Evolutionary conservation across 2,329 filamentous ascomycete species (phyloP), one percentile per base, ranked within the genome.

Genomic region (Leptodontidium sp.): DNA sequence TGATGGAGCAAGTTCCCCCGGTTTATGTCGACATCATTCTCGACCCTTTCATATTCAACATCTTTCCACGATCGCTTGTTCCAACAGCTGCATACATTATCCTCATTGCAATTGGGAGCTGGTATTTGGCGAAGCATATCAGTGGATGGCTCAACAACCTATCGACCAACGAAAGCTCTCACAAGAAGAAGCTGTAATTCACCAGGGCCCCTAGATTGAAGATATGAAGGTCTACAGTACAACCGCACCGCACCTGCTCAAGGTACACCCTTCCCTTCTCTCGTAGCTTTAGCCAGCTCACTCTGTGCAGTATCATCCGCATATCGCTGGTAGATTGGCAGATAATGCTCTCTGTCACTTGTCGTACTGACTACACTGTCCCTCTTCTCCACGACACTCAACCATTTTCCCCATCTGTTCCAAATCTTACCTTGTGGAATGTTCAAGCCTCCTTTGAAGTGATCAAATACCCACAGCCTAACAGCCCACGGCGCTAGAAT

Each of bases 1-100:
- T 97, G 75, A 98, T 98, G 95, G 80, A 83, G 61, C 76, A 85
- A 70, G 91, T 93, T 15, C 90, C 90, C 1, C 87, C 89, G 0
- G 93, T 98, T 4, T 83, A 89, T 64, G 91, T 91, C 63, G 95
- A 99, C 75, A 80, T 90, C 79, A 92, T 98, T 75, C 87, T 99
- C 29, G 96, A 98, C 79, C 94, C 94, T 0, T 98, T 91, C 77
- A 70, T 97, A 50, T 81, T 90, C 76, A 96, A 97, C 81, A 77
- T 94, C 17, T 84, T 98, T 64, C 96, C 96, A 14, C 84, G 84
- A 63, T 97, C 94, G 4, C 83, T 98, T 17, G 76, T 91, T 26
- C 90, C 92, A 24, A 95, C 91, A 1, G 88, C 87, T 14, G 82
- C 81, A 45, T 97, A 94, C 79, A 84, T 97, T 65, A 75, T 85